Conservation (phyloP, 768 basidiomycete genomes). For the Phlebiopsis gigantea region DNA sequence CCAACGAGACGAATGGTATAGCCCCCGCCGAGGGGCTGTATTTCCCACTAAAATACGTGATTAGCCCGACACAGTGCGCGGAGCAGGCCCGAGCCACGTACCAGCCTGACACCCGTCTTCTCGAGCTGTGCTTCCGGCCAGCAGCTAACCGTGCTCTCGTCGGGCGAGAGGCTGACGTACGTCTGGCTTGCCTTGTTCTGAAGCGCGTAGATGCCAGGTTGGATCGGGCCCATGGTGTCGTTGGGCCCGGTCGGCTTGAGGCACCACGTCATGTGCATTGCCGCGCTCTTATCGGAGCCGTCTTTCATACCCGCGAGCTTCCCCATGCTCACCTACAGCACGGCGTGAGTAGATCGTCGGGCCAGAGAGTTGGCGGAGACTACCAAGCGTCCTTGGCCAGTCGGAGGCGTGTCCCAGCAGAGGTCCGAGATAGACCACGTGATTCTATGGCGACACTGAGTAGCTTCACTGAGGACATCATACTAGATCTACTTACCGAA, state of each 20-base stretch:
- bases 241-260: background rate
- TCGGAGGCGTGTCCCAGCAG: slow-evolving; percentile 3
- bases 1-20: slow-evolving; percentile 2
- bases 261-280: background rate
- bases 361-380: background rate
- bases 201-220: slow-evolving; percentile 5
- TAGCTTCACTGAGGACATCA: background rate
- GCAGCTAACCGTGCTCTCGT: slow-evolving; percentile 4
- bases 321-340: background rate
- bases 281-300: background rate
- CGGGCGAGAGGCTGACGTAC: background rate
- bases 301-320: background rate
- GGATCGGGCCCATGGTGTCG: background rate
- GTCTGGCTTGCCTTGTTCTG: slow-evolving; percentile 5
- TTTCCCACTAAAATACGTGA: slow-evolving; percentile 2
- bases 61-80: background rate
- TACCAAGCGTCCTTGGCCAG: background rate
- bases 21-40: background rate
- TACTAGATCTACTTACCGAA: slow-evolving; percentile 1
- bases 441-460: background rate
- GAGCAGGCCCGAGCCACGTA: background rate
- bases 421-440: slow-evolving; percentile 6
- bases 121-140: background rate
- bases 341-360: background rate
- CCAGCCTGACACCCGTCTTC: background rate